These are phyloP conservation scores for Starmerella stigmatis DNA, from an alignment of 805 yeast genomes.

Conservation along the genomic window DNA sequence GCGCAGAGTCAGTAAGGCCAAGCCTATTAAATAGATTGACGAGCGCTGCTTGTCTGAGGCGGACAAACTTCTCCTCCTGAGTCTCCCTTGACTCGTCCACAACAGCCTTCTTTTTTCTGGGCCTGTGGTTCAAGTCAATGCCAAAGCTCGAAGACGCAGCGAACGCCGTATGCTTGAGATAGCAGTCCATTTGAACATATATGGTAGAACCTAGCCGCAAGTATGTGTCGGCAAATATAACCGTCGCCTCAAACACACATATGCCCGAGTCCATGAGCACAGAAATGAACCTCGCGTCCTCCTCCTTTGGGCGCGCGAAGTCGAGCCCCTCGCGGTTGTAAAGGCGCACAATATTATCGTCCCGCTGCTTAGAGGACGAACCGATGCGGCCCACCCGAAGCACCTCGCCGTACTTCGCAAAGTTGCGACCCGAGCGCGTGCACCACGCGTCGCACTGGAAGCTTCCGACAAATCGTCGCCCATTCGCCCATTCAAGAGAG, in stretches of 20 bases:
- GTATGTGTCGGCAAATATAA: slow-evolving; percentile 48
- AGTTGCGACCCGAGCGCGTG: slow-evolving; percentile 29
- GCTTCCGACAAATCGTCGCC: slow-evolving; percentile 28
- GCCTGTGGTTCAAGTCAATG: slow-evolving; percentile 4
- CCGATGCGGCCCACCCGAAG: slow-evolving; percentile 25
- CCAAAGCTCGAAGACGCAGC: slow-evolving; percentile 8
- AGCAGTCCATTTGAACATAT: slow-evolving; percentile 58
- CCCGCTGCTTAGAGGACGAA: slow-evolving; percentile 9
- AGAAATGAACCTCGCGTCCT: slow-evolving; percentile 51
- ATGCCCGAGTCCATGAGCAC: slow-evolving; percentile 51
- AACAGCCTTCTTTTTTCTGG: slow-evolving; percentile 13
- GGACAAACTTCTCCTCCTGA: slow-evolving; percentile 40
- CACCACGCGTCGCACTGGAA: slow-evolving; percentile 33
- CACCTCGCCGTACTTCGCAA: slow-evolving; percentile 29
- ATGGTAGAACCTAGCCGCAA: slow-evolving; percentile 70
- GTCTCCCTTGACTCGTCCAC: slow-evolving; percentile 38
- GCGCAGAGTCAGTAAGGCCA: slow-evolving; percentile 20
- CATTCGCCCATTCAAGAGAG: slow-evolving; percentile 11
- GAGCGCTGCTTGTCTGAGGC: slow-evolving; percentile 48
- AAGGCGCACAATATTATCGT: slow-evolving; percentile 29
- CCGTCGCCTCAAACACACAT: slow-evolving; percentile 45
- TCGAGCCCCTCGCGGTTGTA: slow-evolving; percentile 38
- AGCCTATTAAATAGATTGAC: slow-evolving; percentile 46
- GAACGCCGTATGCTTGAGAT: slow-evolving; percentile 35
- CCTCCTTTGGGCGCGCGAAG: slow-evolving; percentile 67